Evolutionary conservation across 192 early-diverging fungal genomes (phyloP), one percentile per base, ranked within the genome.

Genomic region (Rhizophagus prolifer): DNA sequence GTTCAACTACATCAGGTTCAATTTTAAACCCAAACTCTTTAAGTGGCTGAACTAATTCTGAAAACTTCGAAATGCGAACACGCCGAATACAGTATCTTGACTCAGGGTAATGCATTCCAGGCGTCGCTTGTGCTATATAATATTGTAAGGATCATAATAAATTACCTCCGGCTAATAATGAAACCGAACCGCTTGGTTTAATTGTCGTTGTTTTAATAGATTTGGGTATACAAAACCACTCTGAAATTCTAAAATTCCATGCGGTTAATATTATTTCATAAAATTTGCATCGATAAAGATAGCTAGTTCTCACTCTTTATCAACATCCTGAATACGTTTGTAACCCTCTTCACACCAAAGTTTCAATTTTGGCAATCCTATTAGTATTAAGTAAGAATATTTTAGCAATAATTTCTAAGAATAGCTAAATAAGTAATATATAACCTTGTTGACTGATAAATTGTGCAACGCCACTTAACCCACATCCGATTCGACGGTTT

Each of bases 81-180:
- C n/a, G n/a, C n/a, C n/a, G n/a, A n/a, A n/a, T n/a, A n/a, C n/a
- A 86, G 68, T 81, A 86, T 50, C 84, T 80, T 69, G 83, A 82
- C 60, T 84, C 85, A 7, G 85, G n/a, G n/a, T n/a, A n/a, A n/a
- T n/a, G n/a, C n/a, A n/a, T n/a, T n/a, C n/a, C n/a, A n/a, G n/a
- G n/a, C n/a, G n/a, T n/a, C n/a, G n/a, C n/a, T n/a, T n/a, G n/a
- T n/a, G n/a, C n/a, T n/a, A n/a, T n/a, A n/a, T n/a, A n/a, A n/a
- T n/a, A n/a, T n/a, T n/a, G n/a, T n/a, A n/a, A n/a, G n/a, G n/a
- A n/a, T n/a, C n/a, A n/a, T n/a, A n/a, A n/a, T n/a, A n/a, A n/a
- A n/a, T n/a, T n/a, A n/a, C n/a, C n/a, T n/a, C n/a, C 85, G 9
- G 85, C 85, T 28, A 86, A 62, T 19, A 86, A 72, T 28, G 83